phyloP scores from a whole-genome alignment of 768 basidiomycete species.

The Lactarius psammicola region DNA sequence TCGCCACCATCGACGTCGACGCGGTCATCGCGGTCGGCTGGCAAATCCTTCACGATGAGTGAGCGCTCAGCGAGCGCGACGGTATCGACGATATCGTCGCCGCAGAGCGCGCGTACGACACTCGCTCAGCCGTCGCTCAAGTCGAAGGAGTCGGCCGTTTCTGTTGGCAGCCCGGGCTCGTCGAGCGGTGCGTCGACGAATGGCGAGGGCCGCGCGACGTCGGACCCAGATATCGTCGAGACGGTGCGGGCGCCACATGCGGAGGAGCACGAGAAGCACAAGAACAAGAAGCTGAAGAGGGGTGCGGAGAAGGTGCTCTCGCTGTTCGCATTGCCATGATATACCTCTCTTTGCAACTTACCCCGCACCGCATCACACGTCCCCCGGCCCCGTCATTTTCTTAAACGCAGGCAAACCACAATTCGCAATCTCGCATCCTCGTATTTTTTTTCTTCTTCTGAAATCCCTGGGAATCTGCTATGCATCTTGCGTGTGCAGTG shows the following conservation, averaged over 20 bases:
- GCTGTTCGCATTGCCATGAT: slow-evolving; percentile 69
- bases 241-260: slow-evolving; percentile 10
- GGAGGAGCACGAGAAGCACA: slow-evolving; percentile 53
- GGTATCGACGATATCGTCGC: slow-evolving; percentile 50
- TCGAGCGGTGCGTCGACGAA: slow-evolving; percentile 70
- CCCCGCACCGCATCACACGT: not conserved
- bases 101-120: slow-evolving; percentile 48
- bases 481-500: slow-evolving; percentile 19
- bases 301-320: slow-evolving; percentile 84
- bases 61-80: slow-evolving; percentile 51
- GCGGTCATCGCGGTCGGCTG: slow-evolving; percentile 36
- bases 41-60: slow-evolving; percentile 38
- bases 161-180: slow-evolving; percentile 66
- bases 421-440: slow-evolving; percentile 7
- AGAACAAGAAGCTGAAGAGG: slow-evolving; percentile 81
- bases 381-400: not conserved
- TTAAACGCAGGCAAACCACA: not conserved
- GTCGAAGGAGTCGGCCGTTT: slow-evolving; percentile 76
- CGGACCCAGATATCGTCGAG: slow-evolving; percentile 26
- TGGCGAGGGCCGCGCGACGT: slow-evolving; percentile 40
- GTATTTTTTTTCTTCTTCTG: not conserved
- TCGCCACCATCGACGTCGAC: slow-evolving; percentile 55
- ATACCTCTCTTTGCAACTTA: not conserved
- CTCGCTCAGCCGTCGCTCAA: slow-evolving; percentile 65
- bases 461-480: slow-evolving; percentile 14